Conservation (phyloP, 768 basidiomycete species). For the Suillus americanus region DNA sequence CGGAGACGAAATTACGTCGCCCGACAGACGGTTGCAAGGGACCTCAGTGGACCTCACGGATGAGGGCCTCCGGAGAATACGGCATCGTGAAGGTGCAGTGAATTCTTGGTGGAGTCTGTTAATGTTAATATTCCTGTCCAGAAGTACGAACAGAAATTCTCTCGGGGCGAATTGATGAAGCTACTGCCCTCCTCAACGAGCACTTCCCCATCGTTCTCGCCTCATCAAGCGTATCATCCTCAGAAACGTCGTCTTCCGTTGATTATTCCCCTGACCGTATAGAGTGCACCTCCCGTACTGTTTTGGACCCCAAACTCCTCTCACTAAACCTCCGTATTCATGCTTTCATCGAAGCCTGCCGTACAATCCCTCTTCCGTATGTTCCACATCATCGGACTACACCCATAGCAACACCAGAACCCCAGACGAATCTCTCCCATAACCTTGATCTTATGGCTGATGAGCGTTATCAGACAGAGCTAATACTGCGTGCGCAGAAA, state of each 20-base stretch:
- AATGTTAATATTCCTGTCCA: conserved; percentile 29
- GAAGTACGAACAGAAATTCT: conserved; percentile 73
- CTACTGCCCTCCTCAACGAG: conserved; percentile 60
- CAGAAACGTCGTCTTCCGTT: conserved; percentile 16
- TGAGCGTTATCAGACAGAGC: conserved; percentile 42
- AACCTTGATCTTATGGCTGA: conserved; percentile 31
- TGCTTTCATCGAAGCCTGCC: conserved; percentile 83
- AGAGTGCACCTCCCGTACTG: conserved; percentile 56
- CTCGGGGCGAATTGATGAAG: conserved; percentile 72
- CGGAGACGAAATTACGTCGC: conserved; percentile 58
- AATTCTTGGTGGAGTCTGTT: background rate
- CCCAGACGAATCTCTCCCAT: conserved; percentile 19
- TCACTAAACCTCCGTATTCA: conserved; percentile 84
- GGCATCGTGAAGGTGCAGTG: conserved; percentile 54
- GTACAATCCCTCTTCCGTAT: conserved; percentile 64
- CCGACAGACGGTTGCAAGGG: conserved; percentile 20
- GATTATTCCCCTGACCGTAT: conserved; percentile 34
- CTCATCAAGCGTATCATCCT: conserved; percentile 16
- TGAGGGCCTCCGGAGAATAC: conserved; percentile 43
- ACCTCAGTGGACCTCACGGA: conserved; percentile 32
- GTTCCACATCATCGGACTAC: conserved; percentile 19
- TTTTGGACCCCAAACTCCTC: conserved; percentile 74
- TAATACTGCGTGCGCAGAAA: conserved; percentile 63
- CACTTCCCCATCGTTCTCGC: conserved; percentile 76
- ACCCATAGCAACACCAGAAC: conserved; percentile 10